Conservation (phyloP, 73 alveolate genomes). For the Diophrys sp. region DNA sequence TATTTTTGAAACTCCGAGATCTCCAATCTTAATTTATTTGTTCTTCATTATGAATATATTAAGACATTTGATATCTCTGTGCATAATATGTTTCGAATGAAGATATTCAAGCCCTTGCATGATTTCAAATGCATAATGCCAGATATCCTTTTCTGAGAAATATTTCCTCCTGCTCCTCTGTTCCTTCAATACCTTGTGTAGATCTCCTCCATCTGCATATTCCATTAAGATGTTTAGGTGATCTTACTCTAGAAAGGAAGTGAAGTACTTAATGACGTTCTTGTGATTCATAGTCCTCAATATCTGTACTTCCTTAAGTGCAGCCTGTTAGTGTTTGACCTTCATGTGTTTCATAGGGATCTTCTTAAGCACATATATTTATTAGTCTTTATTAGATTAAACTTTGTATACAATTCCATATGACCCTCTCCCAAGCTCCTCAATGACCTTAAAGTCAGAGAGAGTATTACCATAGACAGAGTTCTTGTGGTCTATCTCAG, state of each 20-base stretch:
- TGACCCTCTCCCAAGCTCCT: slow-evolving; percentile 91
- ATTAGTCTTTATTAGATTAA: slow-evolving; percentile 33
- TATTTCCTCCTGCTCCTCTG: slow-evolving; percentile 57
- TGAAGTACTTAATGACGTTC: slow-evolving; percentile 81
- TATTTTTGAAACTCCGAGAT: slow-evolving; percentile 12
- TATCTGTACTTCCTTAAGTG: slow-evolving; percentile 91
- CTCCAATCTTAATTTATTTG: slow-evolving; percentile 31
- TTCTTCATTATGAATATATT: slow-evolving; percentile 76
- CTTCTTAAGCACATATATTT: slow-evolving; percentile 86
- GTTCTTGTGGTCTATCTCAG: not conserved
- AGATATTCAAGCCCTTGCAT: slow-evolving; percentile 85
- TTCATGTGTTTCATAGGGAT: slow-evolving; percentile 87
- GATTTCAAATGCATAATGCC: slow-evolving; percentile 89
- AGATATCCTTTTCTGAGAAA: slow-evolving; percentile 82
- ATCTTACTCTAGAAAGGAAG: slow-evolving; percentile 91
- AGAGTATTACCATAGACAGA: slow-evolving; percentile 51
- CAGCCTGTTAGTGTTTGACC: slow-evolving; percentile 83
- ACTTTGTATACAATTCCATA: slow-evolving; percentile 86
- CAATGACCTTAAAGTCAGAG: slow-evolving; percentile 80
- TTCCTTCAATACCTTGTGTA: slow-evolving; percentile 61
- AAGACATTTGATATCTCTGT: slow-evolving; percentile 94
- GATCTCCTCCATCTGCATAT: slow-evolving; percentile 96
- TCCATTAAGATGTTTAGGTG: slow-evolving; percentile 93
- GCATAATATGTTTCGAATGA: slow-evolving; percentile 90
- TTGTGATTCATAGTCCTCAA: slow-evolving; percentile 84